Conservation (phyloP, 371 early-diverging fungal species). For the Smittium mucronatum region DNA sequence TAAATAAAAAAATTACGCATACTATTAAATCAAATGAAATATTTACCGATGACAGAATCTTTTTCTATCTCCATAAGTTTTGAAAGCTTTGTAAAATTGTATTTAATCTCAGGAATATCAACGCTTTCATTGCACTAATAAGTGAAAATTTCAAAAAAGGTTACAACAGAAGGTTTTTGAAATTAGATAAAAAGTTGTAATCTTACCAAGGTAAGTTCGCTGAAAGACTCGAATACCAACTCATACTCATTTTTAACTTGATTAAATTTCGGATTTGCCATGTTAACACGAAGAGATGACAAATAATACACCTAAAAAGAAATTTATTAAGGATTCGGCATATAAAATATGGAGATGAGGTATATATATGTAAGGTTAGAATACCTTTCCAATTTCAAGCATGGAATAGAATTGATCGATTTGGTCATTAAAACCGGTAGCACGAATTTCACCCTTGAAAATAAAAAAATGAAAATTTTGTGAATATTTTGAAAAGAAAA, state of each 20-base stretch:
- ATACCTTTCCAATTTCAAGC: conserved; percentile 57
- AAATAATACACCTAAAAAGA: conserved; percentile 54
- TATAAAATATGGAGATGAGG: background rate
- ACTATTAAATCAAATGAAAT: too few relatives aligned
- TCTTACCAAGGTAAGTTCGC: conserved; percentile 14
- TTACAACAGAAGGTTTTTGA: too few relatives aligned
- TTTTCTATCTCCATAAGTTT: conserved; percentile 49
- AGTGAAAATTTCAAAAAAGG: background rate
- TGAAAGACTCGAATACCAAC: conserved; percentile 52
- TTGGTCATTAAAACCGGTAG: conserved; percentile 75
- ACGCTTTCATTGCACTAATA: conserved; percentile 42
- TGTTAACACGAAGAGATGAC: conserved; percentile 63
- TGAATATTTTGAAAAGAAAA: background rate
- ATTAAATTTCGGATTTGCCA: conserved; percentile 77
- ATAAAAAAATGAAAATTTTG: background rate
- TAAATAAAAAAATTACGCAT: too few relatives aligned
- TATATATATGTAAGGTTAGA: too few relatives aligned
- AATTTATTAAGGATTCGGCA: conserved; percentile 22
- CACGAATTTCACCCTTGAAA: conserved; percentile 72
- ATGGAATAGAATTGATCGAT: conserved; percentile 57
- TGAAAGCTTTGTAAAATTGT: conserved; percentile 49
- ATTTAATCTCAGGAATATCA: conserved; percentile 51
- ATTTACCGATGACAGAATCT: conserved; percentile 48
- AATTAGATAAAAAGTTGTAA: too few relatives aligned
- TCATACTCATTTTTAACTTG: conserved; percentile 85